Evolutionary conservation across 148 eudicot genomes (phyloP).

Genomic region (Fagopyrum homotropicum): DNA sequence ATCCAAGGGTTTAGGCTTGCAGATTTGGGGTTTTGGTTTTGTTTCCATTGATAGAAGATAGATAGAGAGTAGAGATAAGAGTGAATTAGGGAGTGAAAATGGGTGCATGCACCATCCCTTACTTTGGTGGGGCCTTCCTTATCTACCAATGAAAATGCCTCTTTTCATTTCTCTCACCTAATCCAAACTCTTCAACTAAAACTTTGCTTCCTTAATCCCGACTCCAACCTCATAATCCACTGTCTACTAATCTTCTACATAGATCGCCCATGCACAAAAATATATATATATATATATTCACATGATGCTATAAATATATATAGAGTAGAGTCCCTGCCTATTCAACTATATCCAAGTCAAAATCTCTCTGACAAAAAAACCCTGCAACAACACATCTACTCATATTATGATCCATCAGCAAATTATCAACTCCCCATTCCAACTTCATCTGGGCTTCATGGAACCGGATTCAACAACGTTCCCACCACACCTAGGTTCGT

Average conservation of each 20-base stretch:
- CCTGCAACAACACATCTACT: not conserved
- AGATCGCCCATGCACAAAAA: too few relatives aligned
- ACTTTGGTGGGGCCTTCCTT: not conserved
- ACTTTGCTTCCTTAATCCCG: not conserved
- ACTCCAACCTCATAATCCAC: too few relatives aligned
- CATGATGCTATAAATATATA: too few relatives aligned
- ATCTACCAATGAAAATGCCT: slow-evolving; percentile 8
- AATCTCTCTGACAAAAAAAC: not conserved
- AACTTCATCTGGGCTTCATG: not conserved
- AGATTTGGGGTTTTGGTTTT: too few relatives aligned
- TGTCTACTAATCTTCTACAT: too few relatives aligned
- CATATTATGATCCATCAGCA: not conserved
- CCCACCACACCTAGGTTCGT: not conserved
- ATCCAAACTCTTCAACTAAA: not conserved
- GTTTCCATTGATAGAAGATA: too few relatives aligned
- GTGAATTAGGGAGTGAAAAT: not conserved
- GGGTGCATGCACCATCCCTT: slow-evolving; percentile 11
- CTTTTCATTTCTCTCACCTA: not conserved
- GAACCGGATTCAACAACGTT: not conserved
- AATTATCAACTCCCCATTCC: not conserved
- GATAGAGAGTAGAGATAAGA: not conserved
- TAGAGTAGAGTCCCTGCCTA: not conserved
- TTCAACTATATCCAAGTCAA: not conserved
- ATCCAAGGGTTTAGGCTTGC: too few relatives aligned
- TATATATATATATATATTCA: too few relatives aligned